Conservation (phyloP, 768 basidiomycete species). For the Cystobasidium tubakii region DNA sequence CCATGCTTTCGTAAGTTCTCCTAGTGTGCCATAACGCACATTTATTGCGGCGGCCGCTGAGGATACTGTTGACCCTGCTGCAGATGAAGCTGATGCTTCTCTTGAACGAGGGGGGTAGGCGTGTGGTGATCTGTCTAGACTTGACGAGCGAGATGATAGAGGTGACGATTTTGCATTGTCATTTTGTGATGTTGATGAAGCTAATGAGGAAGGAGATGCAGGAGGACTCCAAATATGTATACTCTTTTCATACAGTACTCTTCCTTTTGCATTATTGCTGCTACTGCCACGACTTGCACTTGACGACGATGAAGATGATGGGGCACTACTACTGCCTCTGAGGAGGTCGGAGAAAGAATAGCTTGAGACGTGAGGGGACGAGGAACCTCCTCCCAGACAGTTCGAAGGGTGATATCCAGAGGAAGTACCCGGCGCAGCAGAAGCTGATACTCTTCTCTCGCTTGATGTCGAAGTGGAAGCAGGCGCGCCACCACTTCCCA, state of each 20-base stretch:
- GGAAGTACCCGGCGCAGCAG: background rate
- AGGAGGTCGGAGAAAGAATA: background rate
- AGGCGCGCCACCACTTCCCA: constrained; percentile 57
- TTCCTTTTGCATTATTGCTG: constrained; percentile 7
- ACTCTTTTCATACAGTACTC: constrained; percentile 24
- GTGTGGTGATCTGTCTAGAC: constrained; percentile 62
- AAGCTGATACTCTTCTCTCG: background rate
- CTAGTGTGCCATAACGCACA: constrained; percentile 57
- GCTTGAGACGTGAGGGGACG: background rate
- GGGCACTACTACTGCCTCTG: background rate
- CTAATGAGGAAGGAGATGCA: background rate
- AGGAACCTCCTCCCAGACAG: background rate
- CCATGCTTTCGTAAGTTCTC: constrained; percentile 65
- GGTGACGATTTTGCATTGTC: background rate
- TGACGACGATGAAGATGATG: background rate
- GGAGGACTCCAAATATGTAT: constrained; percentile 5
- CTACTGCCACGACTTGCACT: background rate
- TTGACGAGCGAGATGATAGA: constrained; percentile 1
- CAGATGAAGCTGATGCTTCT: constrained; percentile 38
- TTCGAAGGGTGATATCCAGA: background rate
- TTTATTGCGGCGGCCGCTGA: too few relatives aligned
- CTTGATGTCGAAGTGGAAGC: constrained; percentile 43
- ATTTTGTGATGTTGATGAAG: background rate
- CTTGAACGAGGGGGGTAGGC: constrained; percentile 66
- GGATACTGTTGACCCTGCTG: background rate